Conservation (phyloP, 2,329 filamentous ascomycete species). For the Botrytis tulipae region DNA sequence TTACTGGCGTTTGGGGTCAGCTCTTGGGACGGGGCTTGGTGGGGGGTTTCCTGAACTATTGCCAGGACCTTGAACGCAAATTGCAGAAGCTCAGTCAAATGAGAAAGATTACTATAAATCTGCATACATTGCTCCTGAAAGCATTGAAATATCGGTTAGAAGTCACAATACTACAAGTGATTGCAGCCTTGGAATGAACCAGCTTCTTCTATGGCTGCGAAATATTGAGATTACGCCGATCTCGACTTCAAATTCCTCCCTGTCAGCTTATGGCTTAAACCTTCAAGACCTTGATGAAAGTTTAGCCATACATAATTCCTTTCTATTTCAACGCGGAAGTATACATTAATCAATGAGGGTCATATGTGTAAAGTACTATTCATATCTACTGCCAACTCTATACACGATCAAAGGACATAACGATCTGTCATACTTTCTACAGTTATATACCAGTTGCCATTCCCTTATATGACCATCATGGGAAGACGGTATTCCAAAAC, state of each 20-base stretch:
- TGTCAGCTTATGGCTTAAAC: background rate
- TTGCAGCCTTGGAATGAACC: background rate
- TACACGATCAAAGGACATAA: background rate
- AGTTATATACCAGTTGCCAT: background rate
- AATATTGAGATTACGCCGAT: background rate
- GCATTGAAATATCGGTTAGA: background rate
- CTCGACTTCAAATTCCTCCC: background rate
- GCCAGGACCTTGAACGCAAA: background rate
- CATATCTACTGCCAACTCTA: background rate
- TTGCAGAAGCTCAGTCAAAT: slow-evolving; percentile 9
- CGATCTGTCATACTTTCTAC: background rate
- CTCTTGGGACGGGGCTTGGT: background rate
- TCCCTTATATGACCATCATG: background rate
- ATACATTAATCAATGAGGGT: background rate
- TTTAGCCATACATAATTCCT: background rate
- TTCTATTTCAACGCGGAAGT: background rate
- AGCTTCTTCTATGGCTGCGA: background rate
- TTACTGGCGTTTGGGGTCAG: slow-evolving; percentile 34
- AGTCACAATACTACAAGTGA: background rate
- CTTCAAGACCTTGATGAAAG: background rate
- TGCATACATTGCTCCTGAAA: background rate
- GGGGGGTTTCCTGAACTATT: background rate
- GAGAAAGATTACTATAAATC: slow-evolving; percentile 4
- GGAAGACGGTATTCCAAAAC: background rate
- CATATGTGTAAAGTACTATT: background rate